A percentile compares a stretch with the other conserved stretches of the same genome.
These are phyloP conservation scores for Cruciata laevipes DNA, from an alignment of 257 asterid genomes.

Conservation along the genomic window DNA sequence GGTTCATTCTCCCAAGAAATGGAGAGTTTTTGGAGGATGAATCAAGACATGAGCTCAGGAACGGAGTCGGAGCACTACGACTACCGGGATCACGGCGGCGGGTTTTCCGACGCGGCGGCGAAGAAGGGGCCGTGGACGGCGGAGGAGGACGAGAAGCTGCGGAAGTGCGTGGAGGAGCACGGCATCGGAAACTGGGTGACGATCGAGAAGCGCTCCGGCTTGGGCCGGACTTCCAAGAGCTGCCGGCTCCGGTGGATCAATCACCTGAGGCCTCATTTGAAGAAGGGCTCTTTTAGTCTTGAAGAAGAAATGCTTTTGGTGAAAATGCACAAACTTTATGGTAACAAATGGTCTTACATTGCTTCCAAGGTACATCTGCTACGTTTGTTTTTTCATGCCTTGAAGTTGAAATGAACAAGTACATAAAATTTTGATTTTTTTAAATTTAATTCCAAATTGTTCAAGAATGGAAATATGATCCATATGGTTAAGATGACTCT, in stretches of 20 bases:
- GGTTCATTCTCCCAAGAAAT: not conserved
- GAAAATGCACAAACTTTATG: conserved; percentile 35
- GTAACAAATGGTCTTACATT: conserved; percentile 59
- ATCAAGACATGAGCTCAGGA: not conserved
- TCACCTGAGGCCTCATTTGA: conserved; percentile 52
- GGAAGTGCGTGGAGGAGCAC: conserved; percentile 32
- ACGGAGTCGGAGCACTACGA: not conserved
- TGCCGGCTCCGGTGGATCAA: conserved; percentile 56
- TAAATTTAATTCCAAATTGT: too few species aligned
- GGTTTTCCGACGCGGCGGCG: not conserved
- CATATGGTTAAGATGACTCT: too few species aligned
- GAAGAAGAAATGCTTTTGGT: conserved; percentile 41
- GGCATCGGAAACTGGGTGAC: conserved; percentile 44
- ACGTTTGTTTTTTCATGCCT: not conserved
- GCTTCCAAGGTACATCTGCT: conserved; percentile 38
- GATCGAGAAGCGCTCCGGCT: conserved; percentile 31
- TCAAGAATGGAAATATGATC: too few species aligned
- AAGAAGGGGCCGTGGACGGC: conserved; percentile 61
- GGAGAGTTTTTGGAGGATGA: not conserved
- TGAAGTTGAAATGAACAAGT: too few species aligned
- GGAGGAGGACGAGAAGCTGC: conserved; percentile 54
- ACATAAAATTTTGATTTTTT: too few species aligned
- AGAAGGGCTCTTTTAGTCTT: conserved; percentile 33
- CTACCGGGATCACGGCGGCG: conserved; percentile 5
- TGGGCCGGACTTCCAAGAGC: conserved; percentile 48